Evolutionary conservation across 2,329 filamentous ascomycete genomes (phyloP), one percentile per base, ranked within the genome.

Genomic region (Apiospora hydei): DNA sequence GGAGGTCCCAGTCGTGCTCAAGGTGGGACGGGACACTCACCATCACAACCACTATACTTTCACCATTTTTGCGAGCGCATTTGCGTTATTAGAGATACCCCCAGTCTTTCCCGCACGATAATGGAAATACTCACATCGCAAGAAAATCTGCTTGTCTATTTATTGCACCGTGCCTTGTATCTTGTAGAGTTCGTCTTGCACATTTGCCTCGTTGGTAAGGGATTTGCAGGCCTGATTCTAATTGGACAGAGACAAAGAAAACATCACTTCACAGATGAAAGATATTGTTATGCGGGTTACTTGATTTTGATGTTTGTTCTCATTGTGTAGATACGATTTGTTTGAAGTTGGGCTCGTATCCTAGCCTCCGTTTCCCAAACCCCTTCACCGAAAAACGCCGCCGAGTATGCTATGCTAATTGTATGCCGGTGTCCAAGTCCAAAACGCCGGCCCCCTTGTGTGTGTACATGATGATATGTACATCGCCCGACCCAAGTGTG

Each of bases 61-160:
- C 41, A 38, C 67, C 67, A 30, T 46, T 70, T 70, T 61, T 70
- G 69, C 61, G 68, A 72, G 71, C 71, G 71, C 53, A 47, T 68
- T 49, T 64, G 44, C 69, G 61, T 51, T 53, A 64, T 47, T 70
- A 67, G 44, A 72, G 67, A 72, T 72, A 72, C 57, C 71, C 71
- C 71, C 71, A 70, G 71, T 72, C 71, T 43, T 72, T 72, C 70
- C 71, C 68, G 70, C 26, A 70, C 46, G 34, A 47, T 57, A 38
- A 57, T 70, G 70, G 51, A 44, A 70, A 67, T 24, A 51, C 26
- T 61, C 34, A 64, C 34, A 64, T 64, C 34, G 34, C 30, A 41
- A 38, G 13, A 18, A 64, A 38, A n/a, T n/a, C 3, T 68, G n/a
- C 47, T 47, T 64, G 13, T 26, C 26, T 24, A 16, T 16, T 6